phyloP scores from a whole-genome alignment of 805 yeast species.

The Lipomyces japonicus region DNA sequence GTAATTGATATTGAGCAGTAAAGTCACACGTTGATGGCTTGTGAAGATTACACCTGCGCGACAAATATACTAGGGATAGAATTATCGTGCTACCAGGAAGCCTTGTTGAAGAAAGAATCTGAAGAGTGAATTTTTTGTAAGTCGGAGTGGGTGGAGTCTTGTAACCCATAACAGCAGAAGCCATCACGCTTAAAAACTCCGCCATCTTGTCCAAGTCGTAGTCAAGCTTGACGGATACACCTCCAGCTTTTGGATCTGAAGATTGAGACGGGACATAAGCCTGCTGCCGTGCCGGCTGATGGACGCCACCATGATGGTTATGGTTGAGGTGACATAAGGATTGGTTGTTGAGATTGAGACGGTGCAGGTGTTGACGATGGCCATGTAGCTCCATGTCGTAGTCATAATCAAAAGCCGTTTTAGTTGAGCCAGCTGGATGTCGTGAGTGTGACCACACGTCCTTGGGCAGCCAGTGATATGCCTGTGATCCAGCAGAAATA shows the following conservation, averaged over 20 bases:
- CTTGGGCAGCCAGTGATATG: too few species aligned
- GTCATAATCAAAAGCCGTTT: neutral
- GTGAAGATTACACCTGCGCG: slow-evolving; percentile 48
- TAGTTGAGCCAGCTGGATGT: too few species aligned
- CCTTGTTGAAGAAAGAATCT: slow-evolving; percentile 81
- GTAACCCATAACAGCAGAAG: slow-evolving; percentile 49
- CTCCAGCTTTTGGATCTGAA: slow-evolving; percentile 48
- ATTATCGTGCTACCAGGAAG: slow-evolving; percentile 78
- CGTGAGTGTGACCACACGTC: too few species aligned
- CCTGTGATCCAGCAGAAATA: too few species aligned
- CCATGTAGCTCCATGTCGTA: neutral
- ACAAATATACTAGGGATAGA: slow-evolving; percentile 72
- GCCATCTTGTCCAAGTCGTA: slow-evolving; percentile 78
- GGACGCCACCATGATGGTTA: too few species aligned
- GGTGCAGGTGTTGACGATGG: neutral
- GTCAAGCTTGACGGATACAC: slow-evolving; percentile 72
- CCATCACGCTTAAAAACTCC: slow-evolving; percentile 70
- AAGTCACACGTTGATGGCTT: slow-evolving; percentile 33
- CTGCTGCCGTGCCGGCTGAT: neutral
- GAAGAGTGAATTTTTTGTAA: slow-evolving; percentile 57
- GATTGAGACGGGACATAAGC: neutral
- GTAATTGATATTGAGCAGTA: slow-evolving; percentile 44
- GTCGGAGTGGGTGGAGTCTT: slow-evolving; percentile 42
- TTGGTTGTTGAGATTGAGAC: neutral
- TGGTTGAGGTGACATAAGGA: neutral